A percentile compares a stretch with the other conserved stretches of the same genome.
phyloP scores from a whole-genome alignment of 495 filamentous ascomycete genomes.

The Rhizodiscina lignyota region DNA sequence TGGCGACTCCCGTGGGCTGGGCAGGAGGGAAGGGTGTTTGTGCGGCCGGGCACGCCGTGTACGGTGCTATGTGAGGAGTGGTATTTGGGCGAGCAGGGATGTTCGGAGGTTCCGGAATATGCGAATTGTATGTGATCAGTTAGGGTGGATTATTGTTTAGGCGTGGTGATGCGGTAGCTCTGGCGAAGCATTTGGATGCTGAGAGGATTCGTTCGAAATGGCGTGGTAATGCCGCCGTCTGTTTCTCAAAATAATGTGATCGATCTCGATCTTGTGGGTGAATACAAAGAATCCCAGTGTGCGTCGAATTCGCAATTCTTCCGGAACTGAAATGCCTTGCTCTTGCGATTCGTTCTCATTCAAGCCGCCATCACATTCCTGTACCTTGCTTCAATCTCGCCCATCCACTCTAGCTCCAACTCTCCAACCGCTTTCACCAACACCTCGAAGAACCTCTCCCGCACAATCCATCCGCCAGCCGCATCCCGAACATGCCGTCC shows the following conservation, averaged over 20 bases:
- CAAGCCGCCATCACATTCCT: too few species aligned
- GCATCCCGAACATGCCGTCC: slow-evolving; percentile 10
- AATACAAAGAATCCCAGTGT: too few species aligned
- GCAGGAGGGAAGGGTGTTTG: slow-evolving; percentile 21
- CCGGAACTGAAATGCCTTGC: too few species aligned
- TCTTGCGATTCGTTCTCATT: too few species aligned
- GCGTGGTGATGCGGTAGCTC: background rate
- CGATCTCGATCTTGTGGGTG: too few species aligned
- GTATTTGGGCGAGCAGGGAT: slow-evolving; percentile 13
- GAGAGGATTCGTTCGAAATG: too few species aligned
- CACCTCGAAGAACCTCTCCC: slow-evolving; percentile 12
- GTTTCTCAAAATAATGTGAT: too few species aligned
- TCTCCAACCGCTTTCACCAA: slow-evolving; percentile 17
- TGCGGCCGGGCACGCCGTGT: slow-evolving; percentile 18
- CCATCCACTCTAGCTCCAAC: slow-evolving; percentile 2
- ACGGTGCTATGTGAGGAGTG: slow-evolving; percentile 17
- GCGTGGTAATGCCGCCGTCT: too few species aligned
- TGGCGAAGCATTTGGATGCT: too few species aligned
- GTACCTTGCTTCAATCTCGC: background rate
- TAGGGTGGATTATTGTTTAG: background rate
- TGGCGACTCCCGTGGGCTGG: slow-evolving; percentile 12
- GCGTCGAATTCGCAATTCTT: too few species aligned
- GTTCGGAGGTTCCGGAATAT: slow-evolving; percentile 14
- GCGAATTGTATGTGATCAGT: slow-evolving; percentile 2
- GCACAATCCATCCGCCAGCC: slow-evolving; percentile 10